Percentiles rank a stretch among this genome's conserved stretches.
These are phyloP conservation scores for Zymoseptoria brevis DNA, from an alignment of 2,329 filamentous ascomycete genomes.

Conservation along the genomic window DNA sequence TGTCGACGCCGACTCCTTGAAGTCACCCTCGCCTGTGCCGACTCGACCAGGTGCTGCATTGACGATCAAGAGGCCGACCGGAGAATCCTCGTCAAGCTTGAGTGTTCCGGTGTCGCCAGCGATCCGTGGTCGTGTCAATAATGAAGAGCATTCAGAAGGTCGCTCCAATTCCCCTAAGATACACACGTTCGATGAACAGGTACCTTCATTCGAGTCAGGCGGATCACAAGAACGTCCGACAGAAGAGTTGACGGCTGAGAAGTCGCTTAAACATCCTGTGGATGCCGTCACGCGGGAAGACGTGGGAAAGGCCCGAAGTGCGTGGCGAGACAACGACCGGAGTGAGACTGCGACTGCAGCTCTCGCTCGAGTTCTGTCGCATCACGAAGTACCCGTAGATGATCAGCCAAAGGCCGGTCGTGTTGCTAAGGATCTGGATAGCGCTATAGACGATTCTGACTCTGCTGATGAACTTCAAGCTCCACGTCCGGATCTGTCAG, in stretches of 20 bases:
- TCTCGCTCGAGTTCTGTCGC: constrained; percentile 25
- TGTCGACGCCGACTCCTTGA: constrained; percentile 15
- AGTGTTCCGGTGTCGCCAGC: constrained; percentile 18
- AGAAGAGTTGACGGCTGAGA: background rate
- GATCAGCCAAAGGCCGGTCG: constrained; percentile 10
- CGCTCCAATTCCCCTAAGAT: constrained; percentile 9
- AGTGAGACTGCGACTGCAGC: constrained; percentile 24
- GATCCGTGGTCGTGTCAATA: constrained; percentile 10
- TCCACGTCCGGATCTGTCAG: background rate
- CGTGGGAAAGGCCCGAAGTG: constrained; percentile 20
- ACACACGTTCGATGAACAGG: constrained; percentile 13
- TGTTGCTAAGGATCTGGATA: constrained; percentile 11
- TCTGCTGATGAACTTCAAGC: constrained; percentile 11
- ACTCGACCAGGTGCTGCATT: constrained; percentile 8
- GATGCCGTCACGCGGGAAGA: constrained; percentile 17
- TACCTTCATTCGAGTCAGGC: constrained; percentile 8
- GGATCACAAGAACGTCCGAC: constrained; percentile 3
- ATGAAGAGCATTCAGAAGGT: constrained; percentile 3
- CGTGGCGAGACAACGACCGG: constrained; percentile 20
- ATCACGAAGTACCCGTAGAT: constrained; percentile 18
- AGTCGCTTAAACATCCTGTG: constrained; percentile 2
- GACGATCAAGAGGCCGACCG: constrained; percentile 9
- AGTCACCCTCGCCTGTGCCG: constrained; percentile 12
- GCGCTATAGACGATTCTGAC: constrained; percentile 19
- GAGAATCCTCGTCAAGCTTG: constrained; percentile 13